phyloP scores from a whole-genome alignment of 2,329 filamentous ascomycete genomes.

The Neonectria magnoliae region DNA sequence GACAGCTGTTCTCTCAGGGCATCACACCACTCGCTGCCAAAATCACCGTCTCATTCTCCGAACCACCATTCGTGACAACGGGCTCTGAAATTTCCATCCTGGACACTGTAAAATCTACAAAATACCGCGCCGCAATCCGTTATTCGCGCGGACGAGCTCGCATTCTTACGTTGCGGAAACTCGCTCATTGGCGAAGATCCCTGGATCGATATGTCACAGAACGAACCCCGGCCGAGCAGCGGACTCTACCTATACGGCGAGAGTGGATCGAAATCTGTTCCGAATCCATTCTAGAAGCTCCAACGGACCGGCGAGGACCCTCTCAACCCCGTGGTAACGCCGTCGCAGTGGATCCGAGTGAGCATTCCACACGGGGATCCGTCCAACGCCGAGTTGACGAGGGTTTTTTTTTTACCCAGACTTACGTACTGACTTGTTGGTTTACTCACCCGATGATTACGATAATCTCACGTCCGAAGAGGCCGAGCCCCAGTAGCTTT shows the following conservation, averaged over 20 bases:
- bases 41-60: too few relatives aligned
- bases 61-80: too few relatives aligned
- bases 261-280: slow-evolving; percentile 10
- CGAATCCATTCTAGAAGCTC: slow-evolving; percentile 25
- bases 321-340: slow-evolving; percentile 21
- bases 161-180: slow-evolving; percentile 23
- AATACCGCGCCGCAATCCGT: background rate
- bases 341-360: slow-evolving; percentile 9
- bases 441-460: too few relatives aligned
- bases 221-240: slow-evolving; percentile 2
- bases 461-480: too few relatives aligned
- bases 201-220: slow-evolving; percentile 11
- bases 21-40: too few relatives aligned
- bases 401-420: background rate
- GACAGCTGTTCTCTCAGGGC: too few relatives aligned
- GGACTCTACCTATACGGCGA: slow-evolving; percentile 1
- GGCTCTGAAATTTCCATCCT: background rate
- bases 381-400: background rate
- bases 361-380: background rate
- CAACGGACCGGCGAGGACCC: slow-evolving; percentile 5
- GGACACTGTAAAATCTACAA: background rate
- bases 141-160: background rate
- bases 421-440: too few relatives aligned
- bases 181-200: slow-evolving; percentile 18
- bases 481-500: too few relatives aligned